Evolutionary conservation across 345 rosid species (phyloP), one percentile per base, ranked within the genome.

Genomic region (Salix udensis): DNA sequence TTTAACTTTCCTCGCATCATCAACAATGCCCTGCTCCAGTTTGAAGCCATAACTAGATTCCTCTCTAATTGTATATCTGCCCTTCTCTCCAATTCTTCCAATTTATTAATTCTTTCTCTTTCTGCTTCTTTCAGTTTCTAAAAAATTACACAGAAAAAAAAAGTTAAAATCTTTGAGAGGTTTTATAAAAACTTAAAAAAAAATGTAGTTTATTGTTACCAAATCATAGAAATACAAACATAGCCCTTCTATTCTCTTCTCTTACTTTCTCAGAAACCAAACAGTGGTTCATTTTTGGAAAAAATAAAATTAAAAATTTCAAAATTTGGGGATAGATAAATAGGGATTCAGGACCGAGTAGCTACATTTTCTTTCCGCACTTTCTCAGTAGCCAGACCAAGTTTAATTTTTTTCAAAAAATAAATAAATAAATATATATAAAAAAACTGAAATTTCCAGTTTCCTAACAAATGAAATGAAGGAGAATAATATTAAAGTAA

Each of bases 11-110:
- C 97, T 48, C 89, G 84, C 84, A 90, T 84, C 10, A 88, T 81
- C 82, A 94, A 76, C 86, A 94, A 81, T 24, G 79, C 82, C 80
- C 97, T 89, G 80, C 97, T 92, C 98, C 98, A 94, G 52, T 82
- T 72, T 6, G 97, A 94, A 68, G 95, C 97, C 95, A 91, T 85
- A 5, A 94, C 94, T 78, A 94, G 89, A 88, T 92, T 97, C 80
- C 97, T 94, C 80, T 92, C 98, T 81, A 94, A 74, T 69, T 94
- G 98, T 70, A 90, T 67, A 71, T 90, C 86, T 42, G 97, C 92
- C 76, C 88, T 94, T 70, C 92, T 88, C 48, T 91, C 91, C 1
- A 92, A 78, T 80, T 94, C 97, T 78, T 92, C 97, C 86, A 85
- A 70, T 46, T 88, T 81, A 77, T 84, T 85, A 52, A 93, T 83